A percentile compares a stretch with the other conserved stretches of the same genome.
phyloP scores from a whole-genome alignment of 2,329 filamentous ascomycete species.

The Penicillium sp. region DNA sequence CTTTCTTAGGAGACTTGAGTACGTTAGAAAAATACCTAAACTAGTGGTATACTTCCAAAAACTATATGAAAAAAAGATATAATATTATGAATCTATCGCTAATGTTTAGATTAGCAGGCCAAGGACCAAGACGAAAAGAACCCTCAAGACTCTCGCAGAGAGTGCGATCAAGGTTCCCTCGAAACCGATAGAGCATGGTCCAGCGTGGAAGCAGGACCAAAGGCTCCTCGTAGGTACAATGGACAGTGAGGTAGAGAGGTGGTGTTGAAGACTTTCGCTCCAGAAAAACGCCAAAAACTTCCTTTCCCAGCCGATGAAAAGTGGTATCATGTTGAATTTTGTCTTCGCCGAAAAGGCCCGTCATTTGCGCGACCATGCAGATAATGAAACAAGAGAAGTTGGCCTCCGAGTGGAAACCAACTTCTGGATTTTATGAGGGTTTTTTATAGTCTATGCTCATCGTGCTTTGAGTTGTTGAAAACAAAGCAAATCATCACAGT shows the following conservation, averaged over 20 bases:
- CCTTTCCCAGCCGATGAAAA: constrained; percentile 43
- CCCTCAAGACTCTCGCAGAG: constrained; percentile 4
- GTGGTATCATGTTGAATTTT: constrained; percentile 52
- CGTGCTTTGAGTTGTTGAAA: constrained; percentile 52
- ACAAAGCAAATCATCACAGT: constrained; percentile 49
- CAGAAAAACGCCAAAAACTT: constrained; percentile 42
- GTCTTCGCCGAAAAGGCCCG: constrained; percentile 40
- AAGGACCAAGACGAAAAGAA: constrained; percentile 15
- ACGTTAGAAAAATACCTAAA: neutral
- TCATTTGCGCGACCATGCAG: constrained; percentile 39
- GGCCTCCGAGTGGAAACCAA: constrained; percentile 21
- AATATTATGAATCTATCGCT: constrained; percentile 30
- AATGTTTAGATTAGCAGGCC: constrained; percentile 40
- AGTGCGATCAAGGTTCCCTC: constrained; percentile 5
- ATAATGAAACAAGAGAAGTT: constrained; percentile 34
- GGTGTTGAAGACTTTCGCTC: constrained; percentile 44
- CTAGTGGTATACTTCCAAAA: neutral
- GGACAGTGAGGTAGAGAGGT: constrained; percentile 23
- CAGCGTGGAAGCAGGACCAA: constrained; percentile 5
- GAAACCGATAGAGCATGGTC: constrained; percentile 3
- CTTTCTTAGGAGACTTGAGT: neutral
- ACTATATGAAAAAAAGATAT: constrained; percentile 7
- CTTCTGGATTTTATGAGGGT: constrained; percentile 22
- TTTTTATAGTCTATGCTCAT: constrained; percentile 37
- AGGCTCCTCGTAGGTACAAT: constrained; percentile 10